Base-by-base conservation (phyloP, 225 moss, liverwort and hornwort species). In the Thuidium tamariscinum region DNA sequence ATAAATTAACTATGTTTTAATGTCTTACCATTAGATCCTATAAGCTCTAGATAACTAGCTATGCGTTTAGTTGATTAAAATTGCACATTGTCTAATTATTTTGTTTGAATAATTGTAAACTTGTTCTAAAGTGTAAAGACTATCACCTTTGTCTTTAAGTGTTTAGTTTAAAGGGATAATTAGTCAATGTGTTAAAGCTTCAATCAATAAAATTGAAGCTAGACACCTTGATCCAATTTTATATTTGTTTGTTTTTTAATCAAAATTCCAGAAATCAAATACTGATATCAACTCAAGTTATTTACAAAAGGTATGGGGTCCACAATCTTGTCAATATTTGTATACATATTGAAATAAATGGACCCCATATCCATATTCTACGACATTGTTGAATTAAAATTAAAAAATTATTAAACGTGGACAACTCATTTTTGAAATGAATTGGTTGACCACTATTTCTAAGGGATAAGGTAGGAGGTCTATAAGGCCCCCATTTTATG, bases 161-260 rank as follows among this genome's bases (percentile, higher is more conserved):
- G n/a, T n/a, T n/a, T n/a, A n/a, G n/a, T n/a, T n/a, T n/a, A n/a
- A n/a, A n/a, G n/a, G 7, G 32, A 64, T 18, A 17, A 5, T n/a
- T 17, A 65, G 0, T n/a, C 19, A 65, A 65, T 65, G 5, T 10
- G 5, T 34, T 18, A n/a, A 65, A n/a, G n/a, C n/a, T 14, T 65
- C 18, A 18, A n/a, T 18, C 10, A n/a, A 18, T n/a, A 65, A n/a
- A 16, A 15, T 16, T 30, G 15, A 62, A 30, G 0, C 6, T 0
- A 62, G 0, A 16, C 1, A 62, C 16, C 1, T 11, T 11, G 11
- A 0, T n/a, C 11, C 0, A 66, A 0, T 19, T 66, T 11, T n/a
- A n/a, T n/a, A n/a, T n/a, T 20, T 11, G 18, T 5, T 34, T 64
- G 10, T 5, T 36, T 6, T 20, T 64, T n/a, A n/a, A n/a, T 6